Base-by-base conservation (phyloP, 176 grass and related monocot genomes). In the Ampelocalamus luodianensis region DNA sequence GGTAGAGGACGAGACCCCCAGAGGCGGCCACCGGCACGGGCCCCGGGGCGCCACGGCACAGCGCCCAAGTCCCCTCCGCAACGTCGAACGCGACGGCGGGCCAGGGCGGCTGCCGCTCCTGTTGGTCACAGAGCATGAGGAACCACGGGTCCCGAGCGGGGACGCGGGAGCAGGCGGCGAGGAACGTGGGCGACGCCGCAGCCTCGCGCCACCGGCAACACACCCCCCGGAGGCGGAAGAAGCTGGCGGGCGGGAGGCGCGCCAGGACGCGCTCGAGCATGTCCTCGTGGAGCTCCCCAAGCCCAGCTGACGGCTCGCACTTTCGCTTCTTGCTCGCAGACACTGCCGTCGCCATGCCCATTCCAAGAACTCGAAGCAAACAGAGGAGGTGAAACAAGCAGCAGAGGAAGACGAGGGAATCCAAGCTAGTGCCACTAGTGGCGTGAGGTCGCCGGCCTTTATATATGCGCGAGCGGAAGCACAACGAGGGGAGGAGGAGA, bases 231-330 rank as follows among this genome's bases (percentile, higher is more conserved):
- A 96, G 88, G 45, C 89, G 93, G 86, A 91, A 96, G 91, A 86
- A 92, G 85, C 70, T 92, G 23, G 93, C 80, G 6, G 90, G 86
- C 17, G 91, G 91, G 63, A 99, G 91, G 43, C 88, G 56, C 12
- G 96, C 83, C 1, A 99, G 91, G 11, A 99, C 93, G 49, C 88
- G 45, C 68, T 99, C 93, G 1, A 99, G 88, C 61, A 99, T 80
- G 88, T 99, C 96, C 14, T 96, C 87, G 20, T 94, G 85, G 29
- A 99, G 82, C 24, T 96, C 79, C 34, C 71, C 91, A 9, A 99
- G 83, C 4, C 61, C 87, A 0, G 61, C 34, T 6, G 74, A 13
- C 15, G 15, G 16, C 65, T 79, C 68, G 74, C 58, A 6, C 88
- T 92, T 95, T 20, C 90, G 91, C 79, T 88, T 90, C 84, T 40